Evolutionary conservation across 345 rosid species (phyloP).

Genomic region (Brassica nigra): DNA sequence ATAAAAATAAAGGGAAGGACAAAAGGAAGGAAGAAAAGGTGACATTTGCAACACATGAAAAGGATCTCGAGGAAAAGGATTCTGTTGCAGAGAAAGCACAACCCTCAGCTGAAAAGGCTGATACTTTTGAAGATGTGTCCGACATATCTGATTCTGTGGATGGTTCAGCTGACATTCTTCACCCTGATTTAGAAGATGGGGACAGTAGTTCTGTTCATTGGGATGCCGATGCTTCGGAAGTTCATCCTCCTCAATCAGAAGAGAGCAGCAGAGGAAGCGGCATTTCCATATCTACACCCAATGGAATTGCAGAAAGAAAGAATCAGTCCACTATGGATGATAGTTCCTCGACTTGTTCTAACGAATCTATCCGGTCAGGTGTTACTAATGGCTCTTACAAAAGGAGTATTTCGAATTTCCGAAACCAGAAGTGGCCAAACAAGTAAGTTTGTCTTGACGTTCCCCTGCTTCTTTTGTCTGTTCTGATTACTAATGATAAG

Average conservation of each 20-base stretch:
- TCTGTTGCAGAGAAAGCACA: constrained; percentile 47
- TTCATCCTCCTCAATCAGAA: constrained; percentile 57
- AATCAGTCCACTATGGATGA: constrained; percentile 69
- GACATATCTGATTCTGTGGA: constrained; percentile 80
- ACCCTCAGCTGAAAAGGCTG: constrained; percentile 61
- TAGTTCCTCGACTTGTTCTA: constrained; percentile 97
- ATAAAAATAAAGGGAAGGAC: constrained; percentile 79
- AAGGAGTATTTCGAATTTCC: constrained; percentile 55
- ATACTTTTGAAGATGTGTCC: constrained; percentile 65
- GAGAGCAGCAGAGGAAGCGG: constrained; percentile 32
- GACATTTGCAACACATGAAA: constrained; percentile 39
- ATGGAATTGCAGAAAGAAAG: constrained; percentile 66
- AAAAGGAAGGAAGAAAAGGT: constrained; percentile 75
- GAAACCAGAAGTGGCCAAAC: constrained; percentile 56
- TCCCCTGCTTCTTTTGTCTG: constrained; percentile 13
- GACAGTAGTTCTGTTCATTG: constrained; percentile 75
- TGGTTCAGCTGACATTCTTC: constrained; percentile 63
- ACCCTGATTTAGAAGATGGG: constrained; percentile 81
- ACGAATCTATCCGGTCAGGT: constrained; percentile 79
- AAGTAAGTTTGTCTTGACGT: constrained; percentile 30
- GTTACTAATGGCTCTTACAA: constrained; percentile 62
- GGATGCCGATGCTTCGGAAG: constrained; percentile 86
- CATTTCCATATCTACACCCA: constrained; percentile 58
- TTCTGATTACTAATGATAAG: not conserved
- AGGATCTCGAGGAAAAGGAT: constrained; percentile 53